Base-by-base conservation (phyloP, 164 flowering plant genomes). In the Magnolia changhungtana region DNA sequence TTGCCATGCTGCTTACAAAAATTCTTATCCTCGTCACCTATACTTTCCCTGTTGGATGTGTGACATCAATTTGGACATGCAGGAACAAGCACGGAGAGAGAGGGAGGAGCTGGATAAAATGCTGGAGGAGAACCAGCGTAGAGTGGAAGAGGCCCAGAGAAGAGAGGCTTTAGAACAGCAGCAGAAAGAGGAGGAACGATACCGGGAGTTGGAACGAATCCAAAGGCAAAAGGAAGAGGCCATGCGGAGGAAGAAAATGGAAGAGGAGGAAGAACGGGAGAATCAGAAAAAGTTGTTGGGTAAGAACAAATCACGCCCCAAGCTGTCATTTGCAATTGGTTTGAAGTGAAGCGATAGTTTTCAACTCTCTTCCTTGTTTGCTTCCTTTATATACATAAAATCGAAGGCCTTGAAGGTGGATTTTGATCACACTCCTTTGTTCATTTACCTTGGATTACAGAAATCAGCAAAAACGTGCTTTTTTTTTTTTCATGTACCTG, bases 221-320 rank as follows among this genome's bases (percentile, higher is more conserved):
- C 98, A 96, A 77, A 87, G 95, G 74, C 91, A 91, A 77, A 93
- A 88, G 65, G 98, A 94, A 84, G 99, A 94, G 84, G 96, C 93
- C 5, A 59, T 91, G 92, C 76, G 90, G 63, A 86, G 92, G 83
- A 96, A 94, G 89, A 96, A 90, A 80, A 83, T 87, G 74, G 88
- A 92, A 82, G 98, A 94, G 81, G 98, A 96, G 78, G 97, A 93
- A 83, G 92, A 90, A 78, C 89, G 98, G 14, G 78, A 83, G 37
- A 91, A 91, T 74, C 98, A 92, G 81, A 90, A 89, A 90, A 87
- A 86, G 73, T 63, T 96, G 74, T 80, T 96, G 81, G 99, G 99
- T 51, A 96, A 94, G 89, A 96, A 96, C 87, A 96, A 96, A 78
- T 82, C 97, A 13, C 83, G 99, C 50, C 98, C 99, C 0, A 96